Evolutionary conservation across 176 grass and related monocot species (phyloP).

Genomic region (Alopecurus myosuroides): DNA sequence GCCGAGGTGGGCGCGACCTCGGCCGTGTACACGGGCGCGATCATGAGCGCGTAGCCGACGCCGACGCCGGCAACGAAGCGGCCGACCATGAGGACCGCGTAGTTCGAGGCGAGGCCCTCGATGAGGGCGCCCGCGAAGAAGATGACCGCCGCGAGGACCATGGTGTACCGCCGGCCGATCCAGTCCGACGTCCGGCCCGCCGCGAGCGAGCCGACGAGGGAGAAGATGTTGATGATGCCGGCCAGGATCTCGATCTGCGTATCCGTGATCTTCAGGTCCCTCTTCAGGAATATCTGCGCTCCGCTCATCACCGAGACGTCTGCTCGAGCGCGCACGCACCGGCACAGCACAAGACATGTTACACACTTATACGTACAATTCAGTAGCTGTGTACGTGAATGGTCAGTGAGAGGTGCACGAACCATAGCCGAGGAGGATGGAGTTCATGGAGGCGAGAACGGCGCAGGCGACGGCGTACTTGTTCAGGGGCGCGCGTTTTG

Average conservation of each 20-base stretch:
- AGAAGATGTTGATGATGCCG: constrained; percentile 85
- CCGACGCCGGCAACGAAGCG: constrained; percentile 88
- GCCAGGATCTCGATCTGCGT: constrained; percentile 67
- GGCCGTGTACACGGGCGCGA: constrained; percentile 82
- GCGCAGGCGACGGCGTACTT: constrained; percentile 69
- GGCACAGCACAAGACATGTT: background rate
- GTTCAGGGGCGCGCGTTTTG: constrained; percentile 41
- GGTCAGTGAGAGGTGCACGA: background rate
- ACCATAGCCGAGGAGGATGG: constrained; percentile 89
- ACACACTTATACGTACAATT: background rate
- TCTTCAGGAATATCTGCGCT: constrained; percentile 54
- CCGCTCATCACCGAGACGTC: constrained; percentile 84
- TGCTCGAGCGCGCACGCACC: background rate
- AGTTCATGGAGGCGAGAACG: constrained; percentile 69
- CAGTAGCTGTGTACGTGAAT: background rate
- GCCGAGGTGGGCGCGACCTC: constrained; percentile 71
- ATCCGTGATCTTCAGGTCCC: constrained; percentile 65
- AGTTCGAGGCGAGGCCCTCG: constrained; percentile 62
- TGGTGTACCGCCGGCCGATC: constrained; percentile 89
- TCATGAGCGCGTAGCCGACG: constrained; percentile 77
- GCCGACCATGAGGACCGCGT: constrained; percentile 59
- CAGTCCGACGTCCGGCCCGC: constrained; percentile 82
- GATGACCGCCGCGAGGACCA: constrained; percentile 66
- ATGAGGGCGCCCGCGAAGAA: constrained; percentile 74
- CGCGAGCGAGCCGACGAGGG: constrained; percentile 70